Evolutionary conservation across 2,329 filamentous ascomycete genomes (phyloP).

Genomic region (Neonectria coccinea): DNA sequence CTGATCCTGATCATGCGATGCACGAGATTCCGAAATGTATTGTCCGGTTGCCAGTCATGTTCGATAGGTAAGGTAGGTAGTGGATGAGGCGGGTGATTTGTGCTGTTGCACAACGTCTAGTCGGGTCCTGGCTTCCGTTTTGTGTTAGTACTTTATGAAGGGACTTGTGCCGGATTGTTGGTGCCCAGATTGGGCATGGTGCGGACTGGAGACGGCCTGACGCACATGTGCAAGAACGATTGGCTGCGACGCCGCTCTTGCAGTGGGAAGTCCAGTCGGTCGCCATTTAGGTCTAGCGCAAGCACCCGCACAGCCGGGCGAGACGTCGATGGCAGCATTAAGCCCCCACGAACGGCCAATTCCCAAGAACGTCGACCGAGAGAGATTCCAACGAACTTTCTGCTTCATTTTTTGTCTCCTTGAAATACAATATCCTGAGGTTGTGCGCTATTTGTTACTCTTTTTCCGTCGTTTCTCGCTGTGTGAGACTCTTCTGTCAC

Average conservation of each 20-base stretch:
- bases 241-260: slow-evolving; percentile 21
- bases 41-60: not conserved
- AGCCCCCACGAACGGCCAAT: slow-evolving; percentile 26
- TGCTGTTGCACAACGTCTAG: slow-evolving; percentile 1
- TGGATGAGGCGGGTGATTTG: not conserved
- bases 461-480: slow-evolving; percentile 7
- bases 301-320: slow-evolving; percentile 8
- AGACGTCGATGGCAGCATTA: slow-evolving; percentile 21
- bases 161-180: not conserved
- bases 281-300: slow-evolving; percentile 44
- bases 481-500: not conserved
- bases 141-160: slow-evolving; percentile 4
- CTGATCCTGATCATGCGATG: slow-evolving; percentile 4
- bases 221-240: slow-evolving; percentile 43
- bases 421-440: slow-evolving; percentile 15
- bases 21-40: not conserved
- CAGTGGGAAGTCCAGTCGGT: slow-evolving; percentile 37
- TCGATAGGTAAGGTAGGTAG: no score
- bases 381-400: slow-evolving; percentile 32
- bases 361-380: slow-evolving; percentile 46
- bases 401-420: slow-evolving; percentile 19
- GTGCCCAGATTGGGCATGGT: slow-evolving; percentile 32
- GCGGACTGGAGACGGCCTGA: not conserved
- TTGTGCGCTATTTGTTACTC: not conserved
- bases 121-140: not conserved